A percentile compares a stretch with the other conserved stretches of the same genome.
Conservation (phyloP, 148 eudicot genomes). For the Vaccinium darrowii region DNA sequence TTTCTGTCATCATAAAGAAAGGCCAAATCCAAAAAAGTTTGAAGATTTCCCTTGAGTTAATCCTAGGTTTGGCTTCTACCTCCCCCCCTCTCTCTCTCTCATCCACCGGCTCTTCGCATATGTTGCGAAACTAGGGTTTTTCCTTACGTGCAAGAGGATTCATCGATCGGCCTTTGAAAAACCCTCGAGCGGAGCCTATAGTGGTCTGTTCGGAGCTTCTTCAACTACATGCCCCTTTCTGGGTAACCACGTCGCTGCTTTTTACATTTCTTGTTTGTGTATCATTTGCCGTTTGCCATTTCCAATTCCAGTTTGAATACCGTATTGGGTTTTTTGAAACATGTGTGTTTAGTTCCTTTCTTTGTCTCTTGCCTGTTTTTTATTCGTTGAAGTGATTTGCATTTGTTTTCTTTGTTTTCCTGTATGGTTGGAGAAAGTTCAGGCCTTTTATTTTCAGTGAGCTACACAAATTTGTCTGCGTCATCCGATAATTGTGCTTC, state of each 20-base stretch:
- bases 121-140: background rate
- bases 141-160: background rate
- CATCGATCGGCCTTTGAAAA: conserved; percentile 3
- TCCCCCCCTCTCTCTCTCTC: background rate
- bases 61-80: background rate
- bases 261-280: background rate
- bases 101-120: background rate
- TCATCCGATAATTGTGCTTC: background rate
- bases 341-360: background rate
- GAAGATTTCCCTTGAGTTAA: background rate
- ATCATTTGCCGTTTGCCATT: background rate
- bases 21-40: too few relatives aligned
- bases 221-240: background rate
- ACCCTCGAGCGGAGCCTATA: background rate
- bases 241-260: background rate
- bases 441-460: background rate
- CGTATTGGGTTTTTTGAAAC: background rate
- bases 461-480: background rate
- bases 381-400: background rate
- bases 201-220: background rate
- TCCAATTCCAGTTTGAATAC: background rate
- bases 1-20: too few relatives aligned
- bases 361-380: background rate
- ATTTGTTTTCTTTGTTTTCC: background rate
- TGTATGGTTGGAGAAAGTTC: background rate